Base-by-base conservation (phyloP, 257 asterid species). In the Jacaranda copaia region DNA sequence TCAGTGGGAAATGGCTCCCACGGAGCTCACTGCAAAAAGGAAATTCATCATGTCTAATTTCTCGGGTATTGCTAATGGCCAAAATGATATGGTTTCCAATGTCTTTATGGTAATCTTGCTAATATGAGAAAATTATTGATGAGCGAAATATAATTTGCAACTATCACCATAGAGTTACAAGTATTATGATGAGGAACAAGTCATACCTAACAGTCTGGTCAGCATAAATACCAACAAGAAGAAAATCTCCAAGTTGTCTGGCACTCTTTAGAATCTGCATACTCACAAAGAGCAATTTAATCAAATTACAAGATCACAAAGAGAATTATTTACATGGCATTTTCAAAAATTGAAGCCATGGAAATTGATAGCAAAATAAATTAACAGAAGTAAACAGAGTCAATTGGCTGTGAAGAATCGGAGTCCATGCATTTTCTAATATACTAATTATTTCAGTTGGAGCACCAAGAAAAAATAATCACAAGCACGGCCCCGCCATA, bases 161-260 rank as follows among this genome's bases (percentile, higher is more conserved):
- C 11, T 11, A 46, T 39, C 58, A 51, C 48, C 11, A 53, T 14
- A 59, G 59, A 43, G 1, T 59, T 52, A 16, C 15, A 15, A 56
- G 67, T 51, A 59, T 15, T 43, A 15, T 13, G 16, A 10, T 42
- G 60, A 48, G 68, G n/a, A 75, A 45, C 13, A 53, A 36, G 45
- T 43, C 87, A 48, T 87, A 95, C 99, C 98, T 84, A 51, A 93
- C 92, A 45, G 92, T 87, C 43, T 91, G 89, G 79, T 92, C 97
- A 5, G 88, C 69, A 85, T 92, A 93, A 77, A 95, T 79, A 58
- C 99, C 99, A 81, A 92, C 98, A 67, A 95, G 91, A 77, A 95
- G 98, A 83, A 95, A 95, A 81, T 95, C 98, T 68, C 99, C 99
- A 58, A 83, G 96, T 75, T 90, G 92, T 77, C 89, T 86, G 20